Conservation (phyloP, 2,329 filamentous ascomycete species). For the Apiospora arundinis region DNA sequence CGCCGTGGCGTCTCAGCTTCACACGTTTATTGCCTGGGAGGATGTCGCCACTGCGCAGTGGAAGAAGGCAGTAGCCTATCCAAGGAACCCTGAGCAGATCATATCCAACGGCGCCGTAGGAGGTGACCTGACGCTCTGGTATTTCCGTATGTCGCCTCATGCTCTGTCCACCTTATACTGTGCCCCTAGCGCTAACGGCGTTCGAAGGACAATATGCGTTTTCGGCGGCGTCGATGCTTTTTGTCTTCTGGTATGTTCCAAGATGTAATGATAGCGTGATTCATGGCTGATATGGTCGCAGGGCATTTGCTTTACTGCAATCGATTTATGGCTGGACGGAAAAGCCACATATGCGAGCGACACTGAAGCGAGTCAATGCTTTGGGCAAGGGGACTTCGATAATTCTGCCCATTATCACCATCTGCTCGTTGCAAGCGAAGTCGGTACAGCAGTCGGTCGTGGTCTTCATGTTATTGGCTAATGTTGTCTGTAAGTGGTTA, state of each 20-base stretch:
- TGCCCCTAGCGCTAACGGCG: neutral
- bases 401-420: conserved; percentile 26
- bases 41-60: conserved; percentile 27
- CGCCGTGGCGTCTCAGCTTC: conserved; percentile 28
- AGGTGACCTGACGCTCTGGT: conserved; percentile 28
- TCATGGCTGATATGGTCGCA: neutral
- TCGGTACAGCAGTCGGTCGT: conserved; percentile 25
- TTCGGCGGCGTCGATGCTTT: conserved; percentile 26
- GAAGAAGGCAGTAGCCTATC: conserved; percentile 21
- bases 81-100: conserved; percentile 27
- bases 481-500: conserved; percentile 27
- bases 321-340: conserved; percentile 29
- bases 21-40: conserved; percentile 25
- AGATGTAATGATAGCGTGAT: neutral
- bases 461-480: conserved; percentile 29
- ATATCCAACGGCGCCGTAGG: conserved; percentile 28
- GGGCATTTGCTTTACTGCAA: conserved; percentile 29
- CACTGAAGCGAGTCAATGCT: conserved; percentile 24
- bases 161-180: no score
- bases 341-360: conserved; percentile 21
- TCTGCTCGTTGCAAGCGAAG: conserved; percentile 28
- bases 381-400: conserved; percentile 28
- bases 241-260: conserved; percentile 28
- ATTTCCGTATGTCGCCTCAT: conserved; percentile 26
- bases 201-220: conserved; percentile 24